Percentiles rank a stretch among this genome's conserved stretches.
These are phyloP conservation scores for Cordyceps farinosa DNA, from an alignment of 2,329 filamentous ascomycete species.

Conservation along the genomic window DNA sequence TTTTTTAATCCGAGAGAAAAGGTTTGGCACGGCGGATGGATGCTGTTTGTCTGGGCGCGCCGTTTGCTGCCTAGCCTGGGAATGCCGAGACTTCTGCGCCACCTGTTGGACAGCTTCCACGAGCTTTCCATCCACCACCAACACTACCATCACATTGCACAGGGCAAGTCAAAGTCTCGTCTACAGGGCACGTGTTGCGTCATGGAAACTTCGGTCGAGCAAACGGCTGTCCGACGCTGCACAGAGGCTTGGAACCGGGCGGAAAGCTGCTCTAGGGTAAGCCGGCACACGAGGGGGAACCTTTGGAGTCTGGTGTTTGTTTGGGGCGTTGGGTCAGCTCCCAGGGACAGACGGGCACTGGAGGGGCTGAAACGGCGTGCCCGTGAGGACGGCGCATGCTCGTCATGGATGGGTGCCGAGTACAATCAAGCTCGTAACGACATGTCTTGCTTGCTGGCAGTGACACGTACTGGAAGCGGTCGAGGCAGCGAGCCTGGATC, in stretches of 20 bases:
- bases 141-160: neutral
- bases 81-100: neutral
- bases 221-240: neutral
- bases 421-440: neutral
- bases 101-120: neutral
- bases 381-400: neutral
- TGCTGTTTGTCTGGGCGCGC: constrained; percentile 1
- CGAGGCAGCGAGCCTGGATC: neutral
- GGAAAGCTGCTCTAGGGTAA: neutral
- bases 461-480: neutral
- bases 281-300: neutral
- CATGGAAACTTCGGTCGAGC: neutral
- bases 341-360: neutral
- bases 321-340: neutral
- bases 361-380: neutral
- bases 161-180: neutral
- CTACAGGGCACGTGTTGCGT: neutral
- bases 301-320: neutral
- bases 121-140: neutral
- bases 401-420: neutral
- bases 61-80: constrained; percentile 6
- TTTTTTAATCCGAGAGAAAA: neutral
- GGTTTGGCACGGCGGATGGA: neutral
- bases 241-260: neutral
- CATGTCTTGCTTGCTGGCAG: constrained; percentile 4